These are phyloP conservation scores for Phaeoacremonium minimum DNA, from an alignment of 2,329 filamentous ascomycete species.

Conservation along the genomic window DNA sequence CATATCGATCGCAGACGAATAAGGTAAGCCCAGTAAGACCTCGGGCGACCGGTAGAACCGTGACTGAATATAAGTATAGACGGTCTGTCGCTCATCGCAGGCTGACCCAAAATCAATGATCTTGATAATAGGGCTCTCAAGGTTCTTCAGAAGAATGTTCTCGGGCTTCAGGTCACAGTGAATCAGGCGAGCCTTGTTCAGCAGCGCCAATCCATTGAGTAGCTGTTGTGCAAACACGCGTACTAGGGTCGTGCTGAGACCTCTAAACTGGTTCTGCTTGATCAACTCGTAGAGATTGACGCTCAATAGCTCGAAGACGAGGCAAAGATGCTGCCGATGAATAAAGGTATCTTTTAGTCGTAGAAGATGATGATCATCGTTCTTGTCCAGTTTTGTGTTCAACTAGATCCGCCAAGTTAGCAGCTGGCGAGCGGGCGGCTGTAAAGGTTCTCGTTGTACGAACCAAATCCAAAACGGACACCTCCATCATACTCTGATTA, in stretches of 20 bases:
- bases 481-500: slow-evolving; percentile 99
- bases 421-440: slow-evolving; percentile 1
- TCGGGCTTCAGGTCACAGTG: slow-evolving; percentile 98
- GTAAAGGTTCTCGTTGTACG: slow-evolving; percentile 5
- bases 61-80: slow-evolving; percentile 99
- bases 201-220: slow-evolving; percentile 81
- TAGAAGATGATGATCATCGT: slow-evolving; percentile 94
- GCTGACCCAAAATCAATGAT: slow-evolving; percentile 99
- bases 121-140: slow-evolving; percentile 98
- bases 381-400: slow-evolving; percentile 98
- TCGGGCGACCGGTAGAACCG: slow-evolving; percentile 97
- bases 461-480: slow-evolving; percentile 93
- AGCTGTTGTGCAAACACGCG: slow-evolving; percentile 97
- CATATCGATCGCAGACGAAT: slow-evolving; percentile 99
- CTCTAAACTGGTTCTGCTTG: slow-evolving; percentile 98
- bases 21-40: slow-evolving; percentile 89
- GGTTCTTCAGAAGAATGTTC: slow-evolving; percentile 95
- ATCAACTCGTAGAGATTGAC: slow-evolving; percentile 98
- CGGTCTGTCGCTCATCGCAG: slow-evolving; percentile 95
- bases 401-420: slow-evolving; percentile 51
- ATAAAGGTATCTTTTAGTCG: slow-evolving; percentile 98
- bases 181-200: slow-evolving; percentile 95
- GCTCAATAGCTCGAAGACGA: slow-evolving; percentile 93
- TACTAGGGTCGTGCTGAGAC: slow-evolving; percentile 92
- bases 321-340: slow-evolving; percentile 90